Evolutionary conservation across 2,329 filamentous ascomycete species (phyloP).

Genomic region (Neofusicoccum sp.): DNA sequence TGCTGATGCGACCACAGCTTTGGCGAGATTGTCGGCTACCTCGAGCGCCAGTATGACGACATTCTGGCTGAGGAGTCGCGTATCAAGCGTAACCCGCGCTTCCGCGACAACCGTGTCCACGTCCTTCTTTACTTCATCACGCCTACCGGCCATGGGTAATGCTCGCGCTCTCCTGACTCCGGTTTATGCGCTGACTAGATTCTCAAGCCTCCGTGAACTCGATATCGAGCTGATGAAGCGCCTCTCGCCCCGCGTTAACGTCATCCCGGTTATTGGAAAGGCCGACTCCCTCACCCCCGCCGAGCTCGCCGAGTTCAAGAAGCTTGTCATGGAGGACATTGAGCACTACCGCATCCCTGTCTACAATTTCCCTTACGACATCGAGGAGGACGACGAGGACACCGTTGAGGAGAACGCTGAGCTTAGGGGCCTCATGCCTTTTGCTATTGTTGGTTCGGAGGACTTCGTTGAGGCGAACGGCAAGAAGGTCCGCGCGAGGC

Average conservation of each 20-base stretch:
- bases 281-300: conserved; percentile 95
- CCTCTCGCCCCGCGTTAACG: conserved; percentile 95
- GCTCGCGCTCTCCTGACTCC: background rate
- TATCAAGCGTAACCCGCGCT: conserved; percentile 99
- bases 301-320: conserved; percentile 98
- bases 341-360: conserved; percentile 99
- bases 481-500: conserved; percentile 87
- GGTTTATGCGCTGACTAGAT: conserved; percentile 1
- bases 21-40: conserved; percentile 95
- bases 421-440: conserved; percentile 95
- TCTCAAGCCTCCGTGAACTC: conserved; percentile 83
- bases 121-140: conserved; percentile 99
- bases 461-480: conserved; percentile 93
- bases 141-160: conserved; percentile 88
- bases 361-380: conserved; percentile 99
- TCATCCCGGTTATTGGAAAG: conserved; percentile 98
- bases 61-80: conserved; percentile 98
- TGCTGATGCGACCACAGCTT: conserved; percentile 62
- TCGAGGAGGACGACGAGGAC: conserved; percentile 99
- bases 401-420: conserved; percentile 99
- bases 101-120: conserved; percentile 98
- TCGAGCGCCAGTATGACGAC: conserved; percentile 99
- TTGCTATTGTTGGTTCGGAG: conserved; percentile 97
- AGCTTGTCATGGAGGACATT: conserved; percentile 99
- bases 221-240: conserved; percentile 99